Evolutionary conservation across 2,329 filamentous ascomycete species (phyloP).

Genomic region (Aureobasidium leucospermi): DNA sequence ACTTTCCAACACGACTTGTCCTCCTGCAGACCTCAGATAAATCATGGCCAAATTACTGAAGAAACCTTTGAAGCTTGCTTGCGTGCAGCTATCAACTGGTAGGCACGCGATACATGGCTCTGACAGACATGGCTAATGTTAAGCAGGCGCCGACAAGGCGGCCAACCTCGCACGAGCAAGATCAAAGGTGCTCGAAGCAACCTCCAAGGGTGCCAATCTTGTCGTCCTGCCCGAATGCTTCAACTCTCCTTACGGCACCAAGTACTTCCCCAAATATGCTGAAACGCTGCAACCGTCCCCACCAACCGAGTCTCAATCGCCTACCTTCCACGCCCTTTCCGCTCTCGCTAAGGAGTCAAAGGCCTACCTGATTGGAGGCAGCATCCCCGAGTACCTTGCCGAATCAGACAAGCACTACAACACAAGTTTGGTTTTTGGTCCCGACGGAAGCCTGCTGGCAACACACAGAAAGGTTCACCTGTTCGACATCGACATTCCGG

Average conservation of each 20-base stretch:
- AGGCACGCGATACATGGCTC: conserved; percentile 13
- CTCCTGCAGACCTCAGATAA: background rate
- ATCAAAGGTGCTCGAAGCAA: conserved; percentile 74
- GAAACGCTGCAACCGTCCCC: conserved; percentile 78
- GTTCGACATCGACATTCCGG: conserved; percentile 96
- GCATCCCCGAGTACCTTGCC: conserved; percentile 74
- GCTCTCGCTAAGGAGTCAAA: conserved; percentile 70
- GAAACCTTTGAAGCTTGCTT: conserved; percentile 69
- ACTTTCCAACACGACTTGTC: background rate
- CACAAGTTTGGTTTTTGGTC: conserved; percentile 77
- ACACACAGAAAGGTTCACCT: conserved; percentile 91
- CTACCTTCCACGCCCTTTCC: conserved; percentile 78
- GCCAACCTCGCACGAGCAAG: conserved; percentile 77
- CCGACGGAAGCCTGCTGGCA: conserved; percentile 69
- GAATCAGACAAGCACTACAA: conserved; percentile 74
- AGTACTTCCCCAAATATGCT: conserved; percentile 86
- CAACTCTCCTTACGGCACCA: conserved; percentile 92
- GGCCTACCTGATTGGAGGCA: conserved; percentile 81
- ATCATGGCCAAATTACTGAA: conserved; percentile 56
- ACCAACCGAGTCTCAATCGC: conserved; percentile 61
- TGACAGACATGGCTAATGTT: background rate
- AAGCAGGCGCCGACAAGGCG: conserved; percentile 60
- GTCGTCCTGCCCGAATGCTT: conserved; percentile 97
- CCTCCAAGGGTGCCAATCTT: conserved; percentile 67
- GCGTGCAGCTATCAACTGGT: conserved; percentile 74